Evolutionary conservation across 2,329 filamentous ascomycete species (phyloP).

Genomic region (Calycina marina): DNA sequence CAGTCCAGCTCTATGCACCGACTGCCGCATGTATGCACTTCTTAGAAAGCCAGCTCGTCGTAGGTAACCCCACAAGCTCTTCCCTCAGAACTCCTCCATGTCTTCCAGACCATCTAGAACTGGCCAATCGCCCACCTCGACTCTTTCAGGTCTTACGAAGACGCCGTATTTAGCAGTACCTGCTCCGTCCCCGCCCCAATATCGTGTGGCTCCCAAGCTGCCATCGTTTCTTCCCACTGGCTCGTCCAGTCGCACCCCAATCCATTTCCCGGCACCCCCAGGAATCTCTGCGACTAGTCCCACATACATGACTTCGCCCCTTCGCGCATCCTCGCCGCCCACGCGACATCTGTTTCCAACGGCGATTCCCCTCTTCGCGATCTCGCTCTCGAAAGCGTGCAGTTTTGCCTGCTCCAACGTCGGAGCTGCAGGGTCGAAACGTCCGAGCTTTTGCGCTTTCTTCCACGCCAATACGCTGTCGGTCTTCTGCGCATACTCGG

Average conservation of each 20-base stretch:
- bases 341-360: conserved; percentile 50
- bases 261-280: conserved; percentile 48
- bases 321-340: conserved; percentile 50
- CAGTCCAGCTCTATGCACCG: too few species aligned
- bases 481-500: conserved; percentile 71
- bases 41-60: too few species aligned
- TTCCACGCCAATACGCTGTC: conserved; percentile 95
- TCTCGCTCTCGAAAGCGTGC: conserved; percentile 52
- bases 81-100: conserved; percentile 56
- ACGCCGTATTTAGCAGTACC: conserved; percentile 50
- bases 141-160: conserved; percentile 64
- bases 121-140: conserved; percentile 63
- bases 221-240: conserved; percentile 76
- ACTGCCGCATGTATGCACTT: too few species aligned
- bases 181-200: conserved; percentile 43
- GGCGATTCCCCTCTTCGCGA: conserved; percentile 52
- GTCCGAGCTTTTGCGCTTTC: conserved; percentile 83
- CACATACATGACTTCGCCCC: conserved; percentile 56
- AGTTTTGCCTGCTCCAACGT: conserved; percentile 59
- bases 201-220: conserved; percentile 49
- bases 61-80: too few species aligned
- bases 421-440: conserved; percentile 79
- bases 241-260: conserved; percentile 64
- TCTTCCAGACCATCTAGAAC: conserved; percentile 60
- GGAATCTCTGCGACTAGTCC: conserved; percentile 64